Evolutionary conservation across 1,139 yeast species (phyloP).

Genomic region (Hansenula sp.): DNA sequence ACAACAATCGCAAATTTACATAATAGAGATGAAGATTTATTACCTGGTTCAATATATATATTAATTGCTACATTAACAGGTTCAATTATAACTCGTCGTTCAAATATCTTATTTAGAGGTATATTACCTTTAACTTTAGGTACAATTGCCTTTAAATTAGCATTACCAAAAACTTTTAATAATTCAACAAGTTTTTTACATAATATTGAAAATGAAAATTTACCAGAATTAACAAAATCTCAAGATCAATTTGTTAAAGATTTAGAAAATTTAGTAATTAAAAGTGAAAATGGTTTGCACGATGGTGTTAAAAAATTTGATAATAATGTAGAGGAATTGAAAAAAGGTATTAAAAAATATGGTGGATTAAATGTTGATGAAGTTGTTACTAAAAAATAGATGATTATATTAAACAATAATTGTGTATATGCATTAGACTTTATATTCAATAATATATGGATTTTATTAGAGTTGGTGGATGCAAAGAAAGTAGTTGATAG

Average conservation of each 20-base stretch:
- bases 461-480: background rate
- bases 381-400: constrained; percentile 49
- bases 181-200: constrained; percentile 63
- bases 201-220: constrained; percentile 57
- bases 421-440: too few species aligned
- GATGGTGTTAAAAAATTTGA: constrained; percentile 31
- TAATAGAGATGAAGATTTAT: constrained; percentile 64
- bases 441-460: constrained; percentile 1
- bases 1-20: constrained; percentile 66
- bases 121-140: constrained; percentile 67
- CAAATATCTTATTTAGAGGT: constrained; percentile 53
- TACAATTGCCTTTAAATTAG: constrained; percentile 61
- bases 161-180: constrained; percentile 71
- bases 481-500: too few species aligned
- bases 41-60: constrained; percentile 73
- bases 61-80: constrained; percentile 78
- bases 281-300: constrained; percentile 35
- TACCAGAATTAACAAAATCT: constrained; percentile 64
- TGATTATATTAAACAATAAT: too few species aligned
- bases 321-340: constrained; percentile 37
- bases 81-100: constrained; percentile 71
- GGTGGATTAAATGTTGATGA: constrained; percentile 71
- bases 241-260: constrained; percentile 51
- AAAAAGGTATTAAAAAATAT: constrained; percentile 47
- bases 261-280: constrained; percentile 35